phyloP scores from a whole-genome alignment of 495 filamentous ascomycete species.

The Acidomyces sp. region DNA sequence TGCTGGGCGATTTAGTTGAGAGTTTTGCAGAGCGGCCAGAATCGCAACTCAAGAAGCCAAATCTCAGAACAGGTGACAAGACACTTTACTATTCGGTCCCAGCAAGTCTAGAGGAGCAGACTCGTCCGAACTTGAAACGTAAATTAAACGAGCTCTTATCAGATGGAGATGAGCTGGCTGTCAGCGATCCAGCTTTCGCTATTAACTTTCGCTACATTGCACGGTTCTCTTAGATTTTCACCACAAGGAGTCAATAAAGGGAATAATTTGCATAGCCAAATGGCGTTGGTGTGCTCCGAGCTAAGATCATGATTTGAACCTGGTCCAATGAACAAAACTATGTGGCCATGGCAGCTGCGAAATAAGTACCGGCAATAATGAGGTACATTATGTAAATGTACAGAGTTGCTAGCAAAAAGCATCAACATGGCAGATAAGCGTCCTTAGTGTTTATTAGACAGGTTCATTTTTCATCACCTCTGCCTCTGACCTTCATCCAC shows the following conservation, averaged over 20 bases:
- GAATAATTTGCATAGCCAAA: too few species aligned
- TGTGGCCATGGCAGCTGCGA: too few species aligned
- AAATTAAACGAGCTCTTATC: conserved; percentile 53
- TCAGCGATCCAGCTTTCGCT: conserved; percentile 70
- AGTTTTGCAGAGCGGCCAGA: conserved; percentile 70
- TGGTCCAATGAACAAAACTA: too few species aligned
- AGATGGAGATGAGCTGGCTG: conserved; percentile 60
- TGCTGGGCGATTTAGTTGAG: conserved; percentile 75
- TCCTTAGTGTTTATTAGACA: too few species aligned
- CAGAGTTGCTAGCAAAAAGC: too few species aligned
- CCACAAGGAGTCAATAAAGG: too few species aligned
- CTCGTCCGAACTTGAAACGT: conserved; percentile 65
- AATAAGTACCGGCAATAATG: too few species aligned
- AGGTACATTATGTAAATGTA: too few species aligned
- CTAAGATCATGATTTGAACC: too few species aligned
- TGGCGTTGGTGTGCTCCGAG: too few species aligned
- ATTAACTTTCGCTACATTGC: conserved; percentile 37
- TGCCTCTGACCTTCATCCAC: conserved; percentile 19
- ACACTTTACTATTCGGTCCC: conserved; percentile 85
- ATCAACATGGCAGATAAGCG: too few species aligned
- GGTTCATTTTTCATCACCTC: conserved; percentile 10
- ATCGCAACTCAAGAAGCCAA: conserved; percentile 65
- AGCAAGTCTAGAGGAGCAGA: conserved; percentile 65
- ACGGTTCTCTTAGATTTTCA: conserved; percentile 44
- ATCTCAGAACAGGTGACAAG: conserved; percentile 63